Evolutionary conservation across 805 yeast species (phyloP).

Genomic region (Monosporozyma aquatica): DNA sequence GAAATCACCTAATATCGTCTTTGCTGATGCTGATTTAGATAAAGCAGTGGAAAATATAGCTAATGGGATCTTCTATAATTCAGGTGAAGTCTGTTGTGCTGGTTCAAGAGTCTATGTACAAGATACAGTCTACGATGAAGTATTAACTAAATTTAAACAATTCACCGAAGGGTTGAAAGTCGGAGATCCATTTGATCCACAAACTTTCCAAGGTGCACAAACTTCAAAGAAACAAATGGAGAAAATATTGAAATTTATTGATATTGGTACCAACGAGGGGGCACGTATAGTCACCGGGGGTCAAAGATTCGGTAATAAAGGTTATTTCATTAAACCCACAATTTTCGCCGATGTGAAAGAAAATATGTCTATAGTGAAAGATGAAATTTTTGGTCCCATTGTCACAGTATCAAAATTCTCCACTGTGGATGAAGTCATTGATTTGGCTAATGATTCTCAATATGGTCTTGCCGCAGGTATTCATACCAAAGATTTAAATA

Average conservation of each 20-base stretch:
- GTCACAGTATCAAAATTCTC: slow-evolving; percentile 74
- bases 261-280: slow-evolving; percentile 74
- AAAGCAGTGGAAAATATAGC: slow-evolving; percentile 68
- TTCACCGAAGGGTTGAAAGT: slow-evolving; percentile 50
- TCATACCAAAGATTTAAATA: slow-evolving; percentile 66
- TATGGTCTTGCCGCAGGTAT: slow-evolving; percentile 91
- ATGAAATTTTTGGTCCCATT: slow-evolving; percentile 88
- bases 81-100: slow-evolving; percentile 95
- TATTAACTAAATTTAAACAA: slow-evolving; percentile 48
- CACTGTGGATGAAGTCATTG: slow-evolving; percentile 73
- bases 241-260: slow-evolving; percentile 67
- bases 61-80: slow-evolving; percentile 81
- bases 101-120: slow-evolving; percentile 88
- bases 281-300: slow-evolving; percentile 71
- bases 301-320: slow-evolving; percentile 48
- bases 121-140: slow-evolving; percentile 72
- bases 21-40: slow-evolving; percentile 74
- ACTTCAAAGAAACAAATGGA: slow-evolving; percentile 72
- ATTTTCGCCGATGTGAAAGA: slow-evolving; percentile 63
- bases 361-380: slow-evolving; percentile 59
- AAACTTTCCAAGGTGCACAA: slow-evolving; percentile 85
- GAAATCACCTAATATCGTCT: slow-evolving; percentile 85
- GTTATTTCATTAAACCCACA: slow-evolving; percentile 66
- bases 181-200: slow-evolving; percentile 79
- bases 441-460: slow-evolving; percentile 66